Evolutionary conservation across 306 rosid species (phyloP).

Genomic region (Cucurbita moschata): DNA sequence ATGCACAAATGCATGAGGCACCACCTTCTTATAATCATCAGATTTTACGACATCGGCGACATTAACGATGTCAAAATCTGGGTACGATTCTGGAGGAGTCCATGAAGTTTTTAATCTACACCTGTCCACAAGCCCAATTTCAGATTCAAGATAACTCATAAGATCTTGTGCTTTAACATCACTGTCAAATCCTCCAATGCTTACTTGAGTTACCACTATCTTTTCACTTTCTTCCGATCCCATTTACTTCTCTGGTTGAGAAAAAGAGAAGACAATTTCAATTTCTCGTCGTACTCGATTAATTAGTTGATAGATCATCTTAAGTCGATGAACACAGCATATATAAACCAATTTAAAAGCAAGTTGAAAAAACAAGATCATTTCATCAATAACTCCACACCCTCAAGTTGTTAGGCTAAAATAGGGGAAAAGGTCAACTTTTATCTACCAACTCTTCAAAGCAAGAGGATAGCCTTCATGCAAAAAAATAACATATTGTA

Average conservation of each 20-base stretch:
- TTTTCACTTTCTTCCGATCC: slow-evolving; percentile 22
- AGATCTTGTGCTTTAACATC: slow-evolving; percentile 45
- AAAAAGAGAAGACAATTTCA: not conserved
- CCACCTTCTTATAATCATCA: slow-evolving; percentile 34
- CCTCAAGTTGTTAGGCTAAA: not conserved
- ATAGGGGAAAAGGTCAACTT: not conserved
- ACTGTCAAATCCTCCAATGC: slow-evolving; percentile 60
- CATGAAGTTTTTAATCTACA: slow-evolving; percentile 76
- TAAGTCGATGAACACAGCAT: not conserved
- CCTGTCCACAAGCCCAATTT: slow-evolving; percentile 51
- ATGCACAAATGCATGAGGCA: slow-evolving; percentile 84
- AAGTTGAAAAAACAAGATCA: not conserved
- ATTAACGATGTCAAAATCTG: slow-evolving; percentile 28
- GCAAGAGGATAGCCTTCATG: not conserved
- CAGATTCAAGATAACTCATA: slow-evolving; percentile 25
- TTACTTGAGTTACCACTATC: slow-evolving; percentile 51
- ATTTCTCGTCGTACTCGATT: not conserved
- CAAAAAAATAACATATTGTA: not conserved
- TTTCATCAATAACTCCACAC: not conserved
- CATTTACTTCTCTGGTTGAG: slow-evolving; percentile 20
- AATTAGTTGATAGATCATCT: not conserved
- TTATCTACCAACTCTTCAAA: not conserved
- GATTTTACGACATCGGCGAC: slow-evolving; percentile 4
- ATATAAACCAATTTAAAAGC: not conserved
- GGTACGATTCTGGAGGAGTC: slow-evolving; percentile 64